Conservation (phyloP, 1,284 basidiomycete species). For the Takashimella koratensis region DNA sequence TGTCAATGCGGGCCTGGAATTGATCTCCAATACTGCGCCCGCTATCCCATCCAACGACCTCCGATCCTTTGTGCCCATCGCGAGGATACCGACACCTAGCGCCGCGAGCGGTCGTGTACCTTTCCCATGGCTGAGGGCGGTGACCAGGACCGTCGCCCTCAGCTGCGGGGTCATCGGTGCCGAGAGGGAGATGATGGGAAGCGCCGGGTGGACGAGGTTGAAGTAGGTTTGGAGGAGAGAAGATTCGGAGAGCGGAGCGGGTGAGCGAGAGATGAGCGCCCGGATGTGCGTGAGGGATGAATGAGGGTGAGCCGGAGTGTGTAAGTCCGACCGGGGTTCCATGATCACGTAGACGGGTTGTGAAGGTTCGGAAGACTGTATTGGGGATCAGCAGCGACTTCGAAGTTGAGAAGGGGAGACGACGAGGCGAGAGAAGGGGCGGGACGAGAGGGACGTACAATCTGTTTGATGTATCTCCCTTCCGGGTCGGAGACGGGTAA, state of each 20-base stretch:
- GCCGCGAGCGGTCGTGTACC: slow-evolving; percentile 13
- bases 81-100: slow-evolving; percentile 5
- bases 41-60: slow-evolving; percentile 14
- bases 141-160: slow-evolving; percentile 16
- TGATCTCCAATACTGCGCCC: slow-evolving; percentile 15
- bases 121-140: slow-evolving; percentile 13
- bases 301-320: not conserved
- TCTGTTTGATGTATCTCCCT: slow-evolving; percentile 18
- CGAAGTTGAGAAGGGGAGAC: not conserved
- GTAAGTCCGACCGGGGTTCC: slow-evolving; percentile 15
- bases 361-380: slow-evolving; percentile 16
- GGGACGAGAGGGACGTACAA: slow-evolving; percentile 11
- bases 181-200: slow-evolving; percentile 18
- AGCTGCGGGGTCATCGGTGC: slow-evolving; percentile 13
- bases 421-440: not conserved
- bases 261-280: slow-evolving; percentile 7
- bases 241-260: not conserved
- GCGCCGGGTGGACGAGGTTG: slow-evolving; percentile 14
- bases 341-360: slow-evolving; percentile 25
- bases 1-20: slow-evolving; percentile 8
- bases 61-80: slow-evolving; percentile 1
- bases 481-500: slow-evolving; percentile 17
- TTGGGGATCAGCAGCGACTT: not conserved
- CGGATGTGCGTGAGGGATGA: slow-evolving; percentile 8
- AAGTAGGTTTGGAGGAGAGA: slow-evolving; percentile 14